phyloP scores from a whole-genome alignment of 441 rosid genomes.

The Macaranga tanarius region DNA sequence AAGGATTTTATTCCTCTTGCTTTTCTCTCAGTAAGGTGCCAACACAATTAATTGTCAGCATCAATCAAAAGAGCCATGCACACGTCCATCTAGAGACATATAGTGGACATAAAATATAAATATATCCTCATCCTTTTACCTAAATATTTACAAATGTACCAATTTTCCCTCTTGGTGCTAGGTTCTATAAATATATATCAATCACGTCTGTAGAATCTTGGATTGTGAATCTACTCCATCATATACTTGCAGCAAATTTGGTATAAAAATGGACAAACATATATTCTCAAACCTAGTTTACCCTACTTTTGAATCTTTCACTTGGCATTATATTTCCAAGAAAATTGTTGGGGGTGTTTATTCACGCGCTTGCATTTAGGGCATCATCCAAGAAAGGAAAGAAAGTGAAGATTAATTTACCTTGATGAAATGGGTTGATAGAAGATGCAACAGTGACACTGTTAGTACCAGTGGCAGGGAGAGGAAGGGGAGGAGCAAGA shows the following conservation, averaged over 20 bases:
- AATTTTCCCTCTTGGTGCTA: not conserved
- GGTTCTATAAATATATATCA: constrained; percentile 15
- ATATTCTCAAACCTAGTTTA: constrained; percentile 16
- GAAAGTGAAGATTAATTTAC: constrained; percentile 31
- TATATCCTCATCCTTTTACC: constrained; percentile 12
- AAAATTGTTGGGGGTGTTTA: not conserved
- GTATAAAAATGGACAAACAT: constrained; percentile 15
- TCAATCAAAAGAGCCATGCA: constrained; percentile 40
- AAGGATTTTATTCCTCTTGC: not conserved
- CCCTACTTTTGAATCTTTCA: constrained; percentile 16
- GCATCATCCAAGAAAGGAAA: not conserved
- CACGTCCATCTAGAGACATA: constrained; percentile 39
- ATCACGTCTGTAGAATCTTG: constrained; percentile 19
- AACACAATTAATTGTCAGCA: constrained; percentile 27
- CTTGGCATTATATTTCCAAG: not conserved
- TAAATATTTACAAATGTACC: not conserved
- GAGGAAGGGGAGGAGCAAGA: constrained; percentile 27
- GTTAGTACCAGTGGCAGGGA: constrained; percentile 26
- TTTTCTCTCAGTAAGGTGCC: not conserved
- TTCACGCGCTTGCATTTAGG: constrained; percentile 10
- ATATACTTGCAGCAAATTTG: not conserved
- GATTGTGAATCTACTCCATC: constrained; percentile 5
- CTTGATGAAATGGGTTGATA: constrained; percentile 56
- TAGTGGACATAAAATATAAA: constrained; percentile 21
- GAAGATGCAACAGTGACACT: constrained; percentile 48